Base-by-base conservation (phyloP, 1,139 yeast species). In the Spencermartinsiella ligniputridi region DNA sequence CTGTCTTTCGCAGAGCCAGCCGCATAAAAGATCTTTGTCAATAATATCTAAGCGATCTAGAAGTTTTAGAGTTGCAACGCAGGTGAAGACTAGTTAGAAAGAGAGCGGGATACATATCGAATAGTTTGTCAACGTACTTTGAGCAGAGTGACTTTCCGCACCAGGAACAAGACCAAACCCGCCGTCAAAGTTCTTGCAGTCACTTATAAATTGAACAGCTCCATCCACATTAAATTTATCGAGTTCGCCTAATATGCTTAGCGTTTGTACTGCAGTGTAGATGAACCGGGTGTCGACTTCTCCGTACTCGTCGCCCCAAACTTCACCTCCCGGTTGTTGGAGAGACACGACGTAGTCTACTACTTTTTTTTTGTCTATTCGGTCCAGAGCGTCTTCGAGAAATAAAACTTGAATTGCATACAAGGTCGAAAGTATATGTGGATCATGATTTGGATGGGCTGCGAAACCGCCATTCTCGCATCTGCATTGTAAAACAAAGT, bases 111-210 rank as follows among this genome's bases (percentile, higher is more conserved):
- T 8, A 11, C 9, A 22, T 22, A 8, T 8, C 11, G 25, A 22
- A 30, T 13, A 24, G 33, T 20, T 19, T 24, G 21, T 16, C 18
- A 6, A 27, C 32, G 4, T n/a, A 27, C 32, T 27, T 67, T 88
- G 96, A 0, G 97, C 97, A 1, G 96, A 83, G 64, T 92, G 99
- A 41, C 94, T 81, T 61, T 92, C 99, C 0, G 96, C 90, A 0
- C 96, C 97, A 0, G 98, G 98, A 8, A 80, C 79, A 67, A 87
- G 71, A 0, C 98, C 98, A 69, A 86, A 92, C 0, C 96, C 96
- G 3, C 98, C 99, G 61, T 92, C 98, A 60, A 88, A 92, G 62
- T 94, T 94, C 51, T 77, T 82, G 63, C 98, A 94, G 36, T 62
- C 59, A 48, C 76, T 57, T 9, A 90, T 76, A 66, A 81, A 92